phyloP scores from a whole-genome alignment of 2,329 filamentous ascomycete species.

The Alternaria sp. region DNA sequence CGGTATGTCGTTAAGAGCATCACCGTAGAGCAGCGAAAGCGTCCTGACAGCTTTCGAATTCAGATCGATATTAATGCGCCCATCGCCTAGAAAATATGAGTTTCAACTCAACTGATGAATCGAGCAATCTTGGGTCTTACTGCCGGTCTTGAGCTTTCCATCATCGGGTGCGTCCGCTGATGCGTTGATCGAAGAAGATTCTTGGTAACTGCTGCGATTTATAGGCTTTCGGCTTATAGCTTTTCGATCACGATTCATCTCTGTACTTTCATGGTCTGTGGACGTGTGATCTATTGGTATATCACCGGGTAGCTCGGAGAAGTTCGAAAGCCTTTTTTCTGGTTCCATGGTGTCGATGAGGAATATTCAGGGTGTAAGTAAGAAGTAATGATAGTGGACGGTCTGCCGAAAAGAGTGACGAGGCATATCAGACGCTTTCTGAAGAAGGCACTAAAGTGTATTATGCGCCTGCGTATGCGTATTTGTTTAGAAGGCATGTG shows the following conservation, averaged over 20 bases:
- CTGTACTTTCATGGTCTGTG: background rate
- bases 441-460: background rate
- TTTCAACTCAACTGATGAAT: background rate
- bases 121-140: background rate
- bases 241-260: background rate
- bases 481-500: background rate
- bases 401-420: background rate
- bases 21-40: conserved; percentile 10
- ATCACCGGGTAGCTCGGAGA: background rate
- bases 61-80: conserved; percentile 17
- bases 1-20: background rate
- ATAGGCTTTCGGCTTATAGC: background rate
- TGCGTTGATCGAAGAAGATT: background rate
- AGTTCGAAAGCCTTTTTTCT: background rate
- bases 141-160: background rate
- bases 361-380: background rate
- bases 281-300: background rate
- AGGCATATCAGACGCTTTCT: background rate
- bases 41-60: conserved; percentile 5
- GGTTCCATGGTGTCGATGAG: background rate
- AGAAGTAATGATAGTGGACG: background rate
- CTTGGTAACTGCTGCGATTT: background rate
- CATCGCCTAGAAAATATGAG: conserved; percentile 4
- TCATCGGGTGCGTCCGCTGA: background rate
- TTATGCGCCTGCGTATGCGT: background rate